Conservation (phyloP, 2,329 filamentous ascomycete genomes). For the Sclerotinia glacialis region DNA sequence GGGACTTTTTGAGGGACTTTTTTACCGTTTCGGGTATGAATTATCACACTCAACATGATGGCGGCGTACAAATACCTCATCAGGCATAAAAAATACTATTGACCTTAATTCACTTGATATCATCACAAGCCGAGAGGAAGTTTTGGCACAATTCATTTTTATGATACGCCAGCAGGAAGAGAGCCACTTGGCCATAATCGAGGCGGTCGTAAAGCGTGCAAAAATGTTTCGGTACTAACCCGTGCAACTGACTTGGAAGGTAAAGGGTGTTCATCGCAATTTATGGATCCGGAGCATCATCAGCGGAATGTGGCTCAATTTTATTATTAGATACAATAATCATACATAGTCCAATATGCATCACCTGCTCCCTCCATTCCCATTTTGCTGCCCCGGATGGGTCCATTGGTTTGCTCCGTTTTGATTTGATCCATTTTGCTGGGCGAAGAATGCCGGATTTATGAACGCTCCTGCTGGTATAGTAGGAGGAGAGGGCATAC, state of each 20-base stretch:
- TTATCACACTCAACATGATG: conserved; percentile 6
- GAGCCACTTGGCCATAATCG: background rate
- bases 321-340: conserved; percentile 8
- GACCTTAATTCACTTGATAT: background rate
- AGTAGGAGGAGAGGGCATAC: conserved; percentile 23
- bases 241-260: background rate
- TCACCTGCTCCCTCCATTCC: conserved; percentile 15
- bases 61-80: conserved; percentile 28
- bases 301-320: background rate
- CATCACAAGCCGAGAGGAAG: background rate
- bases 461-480: conserved; percentile 34
- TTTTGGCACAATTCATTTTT: background rate
- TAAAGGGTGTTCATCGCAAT: background rate
- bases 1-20: conserved; percentile 36
- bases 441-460: conserved; percentile 37
- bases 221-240: background rate
- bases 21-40: conserved; percentile 34
- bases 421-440: conserved; percentile 23
- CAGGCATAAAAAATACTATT: conserved; percentile 24
- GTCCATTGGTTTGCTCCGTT: conserved; percentile 29
- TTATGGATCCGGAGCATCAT: background rate
- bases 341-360: conserved; percentile 14
- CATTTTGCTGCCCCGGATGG: conserved; percentile 27
- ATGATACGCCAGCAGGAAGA: background rate
- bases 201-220: background rate